Conservation (phyloP, 164 flowering plant species). For the Dillenia suffruticosa region DNA sequence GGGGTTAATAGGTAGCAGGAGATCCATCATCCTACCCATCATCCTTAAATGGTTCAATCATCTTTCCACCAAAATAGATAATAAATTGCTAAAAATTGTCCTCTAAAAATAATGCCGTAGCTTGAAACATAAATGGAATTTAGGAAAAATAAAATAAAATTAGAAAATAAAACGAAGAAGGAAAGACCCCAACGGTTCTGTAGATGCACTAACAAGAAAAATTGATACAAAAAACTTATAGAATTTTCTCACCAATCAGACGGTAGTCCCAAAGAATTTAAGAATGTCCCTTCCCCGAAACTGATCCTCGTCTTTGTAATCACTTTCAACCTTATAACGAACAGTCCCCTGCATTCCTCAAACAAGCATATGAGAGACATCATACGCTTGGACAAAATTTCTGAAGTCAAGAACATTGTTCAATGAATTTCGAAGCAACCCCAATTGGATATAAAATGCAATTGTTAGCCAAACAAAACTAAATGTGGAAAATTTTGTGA, state of each 20-base stretch:
- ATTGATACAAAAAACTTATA: not conserved
- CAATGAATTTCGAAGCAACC: not conserved
- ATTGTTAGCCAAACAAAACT: not conserved
- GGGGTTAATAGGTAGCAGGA: no score
- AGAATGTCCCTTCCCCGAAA: conserved; percentile 56
- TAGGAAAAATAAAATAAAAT: not conserved
- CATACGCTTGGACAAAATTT: not conserved
- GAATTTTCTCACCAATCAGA: conserved; percentile 53
- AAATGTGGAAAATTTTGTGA: not conserved
- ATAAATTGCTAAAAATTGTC: no score
- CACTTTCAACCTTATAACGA: conserved; percentile 39
- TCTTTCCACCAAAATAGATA: no score
- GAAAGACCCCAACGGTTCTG: not conserved
- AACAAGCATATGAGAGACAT: not conserved
- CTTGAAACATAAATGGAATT: not conserved
- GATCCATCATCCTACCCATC: no score
- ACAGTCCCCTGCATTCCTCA: conserved; percentile 35
- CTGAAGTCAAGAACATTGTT: not conserved
- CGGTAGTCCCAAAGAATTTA: conserved; percentile 47
- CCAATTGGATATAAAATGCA: not conserved
- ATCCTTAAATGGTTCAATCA: no score
- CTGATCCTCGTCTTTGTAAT: conserved; percentile 19
- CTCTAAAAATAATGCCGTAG: not conserved
- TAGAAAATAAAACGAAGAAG: not conserved
- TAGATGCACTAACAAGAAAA: not conserved